These are phyloP conservation scores for Westerdykella aurantiaca DNA, from an alignment of 2,329 filamentous ascomycete species.

Conservation along the genomic window DNA sequence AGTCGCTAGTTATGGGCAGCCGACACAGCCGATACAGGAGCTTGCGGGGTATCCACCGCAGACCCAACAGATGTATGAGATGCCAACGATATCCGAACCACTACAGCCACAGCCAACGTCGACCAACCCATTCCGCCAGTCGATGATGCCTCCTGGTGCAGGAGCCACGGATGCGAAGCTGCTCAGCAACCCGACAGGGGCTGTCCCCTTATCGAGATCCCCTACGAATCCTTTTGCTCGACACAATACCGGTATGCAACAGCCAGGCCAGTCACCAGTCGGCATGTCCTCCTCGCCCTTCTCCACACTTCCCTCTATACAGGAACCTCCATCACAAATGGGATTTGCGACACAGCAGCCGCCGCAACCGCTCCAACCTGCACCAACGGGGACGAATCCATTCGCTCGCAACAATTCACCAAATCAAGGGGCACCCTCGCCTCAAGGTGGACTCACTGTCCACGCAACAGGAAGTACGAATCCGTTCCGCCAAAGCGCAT, in stretches of 20 bases:
- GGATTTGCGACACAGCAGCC: constrained; percentile 30
- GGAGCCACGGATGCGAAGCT: constrained; percentile 21
- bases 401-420: constrained; percentile 55
- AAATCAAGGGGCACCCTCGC: constrained; percentile 22
- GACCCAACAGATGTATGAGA: constrained; percentile 16
- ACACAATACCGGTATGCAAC: constrained; percentile 34
- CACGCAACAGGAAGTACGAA: constrained; percentile 88
- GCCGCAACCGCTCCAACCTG: constrained; percentile 45
- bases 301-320: constrained; percentile 16
- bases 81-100: constrained; percentile 33
- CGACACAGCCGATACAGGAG: constrained; percentile 10
- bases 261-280: constrained; percentile 21
- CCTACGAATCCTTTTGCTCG: constrained; percentile 87
- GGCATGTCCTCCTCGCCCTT: constrained; percentile 22
- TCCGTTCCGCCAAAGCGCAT: constrained; percentile 85
- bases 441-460: constrained; percentile 47
- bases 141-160: constrained; percentile 57
- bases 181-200: constrained; percentile 27
- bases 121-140: constrained; percentile 92
- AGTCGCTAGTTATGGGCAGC: constrained; percentile 42
- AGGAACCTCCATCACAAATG: constrained; percentile 21
- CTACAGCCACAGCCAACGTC: constrained; percentile 51
- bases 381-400: constrained; percentile 66
- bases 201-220: constrained; percentile 50
- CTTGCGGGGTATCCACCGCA: constrained; percentile 30